Evolutionary conservation across 2,329 filamentous ascomycete genomes (phyloP).

Genomic region (Penicillium sp.): DNA sequence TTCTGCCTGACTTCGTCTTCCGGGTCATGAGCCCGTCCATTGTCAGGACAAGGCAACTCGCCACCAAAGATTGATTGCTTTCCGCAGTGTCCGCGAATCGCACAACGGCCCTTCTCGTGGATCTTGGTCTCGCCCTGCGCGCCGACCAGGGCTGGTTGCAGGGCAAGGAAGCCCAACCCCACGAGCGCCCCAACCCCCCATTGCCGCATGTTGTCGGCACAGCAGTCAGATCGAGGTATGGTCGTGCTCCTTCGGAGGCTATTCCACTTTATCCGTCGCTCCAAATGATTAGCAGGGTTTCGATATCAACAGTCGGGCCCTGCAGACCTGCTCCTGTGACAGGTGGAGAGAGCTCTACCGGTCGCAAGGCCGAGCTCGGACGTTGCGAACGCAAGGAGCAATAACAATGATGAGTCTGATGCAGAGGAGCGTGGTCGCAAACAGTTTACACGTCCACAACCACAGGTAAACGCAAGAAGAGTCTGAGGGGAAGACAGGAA

Average conservation of each 20-base stretch:
- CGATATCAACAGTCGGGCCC: conserved; percentile 6
- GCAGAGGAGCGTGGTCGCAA: background rate
- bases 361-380: conserved; percentile 3
- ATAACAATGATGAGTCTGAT: background rate
- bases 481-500: background rate
- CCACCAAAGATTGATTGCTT: conserved; percentile 88
- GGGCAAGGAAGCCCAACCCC: conserved; percentile 30
- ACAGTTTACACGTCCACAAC: background rate
- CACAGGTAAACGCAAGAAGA: background rate
- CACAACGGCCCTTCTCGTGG: conserved; percentile 86
- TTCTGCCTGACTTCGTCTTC: conserved; percentile 71
- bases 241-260: background rate
- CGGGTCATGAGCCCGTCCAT: conserved; percentile 75
- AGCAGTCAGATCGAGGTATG: background rate
- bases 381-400: conserved; percentile 2
- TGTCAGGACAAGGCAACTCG: conserved; percentile 89
- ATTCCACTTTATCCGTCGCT: too few relatives aligned
- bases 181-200: conserved; percentile 28
- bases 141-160: conserved; percentile 26
- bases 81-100: conserved; percentile 88
- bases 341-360: conserved; percentile 9
- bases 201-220: conserved; percentile 32
- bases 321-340: conserved; percentile 11
- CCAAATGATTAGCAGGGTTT: background rate
- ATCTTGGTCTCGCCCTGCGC: conserved; percentile 49